Conservation (phyloP, 192 early-diverging fungal species). For the Diversispora eburnea region DNA sequence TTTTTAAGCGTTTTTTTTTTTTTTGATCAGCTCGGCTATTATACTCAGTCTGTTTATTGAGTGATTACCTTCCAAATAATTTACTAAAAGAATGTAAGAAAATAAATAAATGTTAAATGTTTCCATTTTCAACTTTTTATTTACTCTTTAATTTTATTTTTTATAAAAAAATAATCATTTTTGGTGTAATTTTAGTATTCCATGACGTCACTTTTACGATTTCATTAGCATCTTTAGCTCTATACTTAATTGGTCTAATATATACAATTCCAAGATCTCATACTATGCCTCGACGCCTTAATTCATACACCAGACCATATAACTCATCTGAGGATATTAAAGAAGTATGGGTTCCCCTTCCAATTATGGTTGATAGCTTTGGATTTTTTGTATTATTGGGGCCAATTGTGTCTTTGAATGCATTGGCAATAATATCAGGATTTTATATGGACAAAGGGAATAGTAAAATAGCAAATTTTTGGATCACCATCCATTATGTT, state of each 20-base stretch:
- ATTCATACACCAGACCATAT: background rate
- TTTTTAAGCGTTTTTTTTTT: too few relatives aligned
- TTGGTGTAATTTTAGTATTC: background rate
- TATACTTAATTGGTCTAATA: constrained; percentile 14
- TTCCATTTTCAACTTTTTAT: too few relatives aligned
- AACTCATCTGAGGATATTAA: background rate
- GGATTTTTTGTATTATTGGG: constrained; percentile 13
- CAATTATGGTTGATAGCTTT: constrained; percentile 4
- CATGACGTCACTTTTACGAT: constrained; percentile 12
- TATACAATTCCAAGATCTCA: constrained; percentile 17
- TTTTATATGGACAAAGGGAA: background rate
- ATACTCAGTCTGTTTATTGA: too few relatives aligned
- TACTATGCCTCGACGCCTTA: background rate
- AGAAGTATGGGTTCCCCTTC: background rate
- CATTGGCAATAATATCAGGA: constrained; percentile 3
- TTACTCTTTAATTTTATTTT: too few relatives aligned
- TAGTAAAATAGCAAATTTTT: background rate
- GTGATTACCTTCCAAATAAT: too few relatives aligned
- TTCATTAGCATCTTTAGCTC: background rate
- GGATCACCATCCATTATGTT: constrained; percentile 2
- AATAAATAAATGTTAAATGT: too few relatives aligned
- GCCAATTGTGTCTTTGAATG: constrained; percentile 14
- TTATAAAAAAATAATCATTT: too few relatives aligned
- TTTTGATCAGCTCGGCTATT: too few relatives aligned
- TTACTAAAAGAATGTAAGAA: too few relatives aligned